phyloP scores from a whole-genome alignment of 1,284 basidiomycete species.

The Tilletiaria anomala region DNA sequence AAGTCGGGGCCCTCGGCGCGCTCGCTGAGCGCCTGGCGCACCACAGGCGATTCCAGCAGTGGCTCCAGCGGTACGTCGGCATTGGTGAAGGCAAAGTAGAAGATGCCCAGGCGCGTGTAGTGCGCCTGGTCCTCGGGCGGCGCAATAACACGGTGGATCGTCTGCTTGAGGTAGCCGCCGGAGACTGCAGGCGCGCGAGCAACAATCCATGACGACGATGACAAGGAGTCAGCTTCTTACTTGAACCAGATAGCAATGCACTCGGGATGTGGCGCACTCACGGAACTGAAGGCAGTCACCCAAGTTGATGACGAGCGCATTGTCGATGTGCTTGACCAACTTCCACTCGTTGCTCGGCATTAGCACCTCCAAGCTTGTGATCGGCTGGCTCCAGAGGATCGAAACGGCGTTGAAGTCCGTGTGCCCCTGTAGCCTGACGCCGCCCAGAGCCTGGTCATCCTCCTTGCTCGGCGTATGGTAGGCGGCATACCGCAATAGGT shows the following conservation, averaged over 20 bases:
- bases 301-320: slow-evolving; percentile 35
- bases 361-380: slow-evolving; percentile 42
- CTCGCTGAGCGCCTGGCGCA: slow-evolving; percentile 14
- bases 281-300: slow-evolving; percentile 36
- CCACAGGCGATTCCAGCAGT: slow-evolving; percentile 34
- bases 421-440: slow-evolving; percentile 42
- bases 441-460: slow-evolving; percentile 38
- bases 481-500: slow-evolving; percentile 42
- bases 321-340: slow-evolving; percentile 40
- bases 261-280: no score
- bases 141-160: slow-evolving; percentile 41
- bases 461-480: slow-evolving; percentile 40
- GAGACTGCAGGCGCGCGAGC: no score
- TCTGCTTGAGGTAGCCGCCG: slow-evolving; percentile 38
- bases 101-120: slow-evolving; percentile 40
- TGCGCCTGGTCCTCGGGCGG: slow-evolving; percentile 41
- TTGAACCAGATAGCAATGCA: no score
- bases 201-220: no score
- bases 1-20: slow-evolving; percentile 10
- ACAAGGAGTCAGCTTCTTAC: no score
- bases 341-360: slow-evolving; percentile 41
- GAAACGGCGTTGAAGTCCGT: slow-evolving; percentile 42
- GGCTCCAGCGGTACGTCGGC: slow-evolving; percentile 37
- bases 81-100: slow-evolving; percentile 42
- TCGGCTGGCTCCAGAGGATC: slow-evolving; percentile 42